A percentile compares a stretch with the other conserved stretches of the same genome.
phyloP scores from a whole-genome alignment of 306 rosid species.

The Castanea crenata region DNA sequence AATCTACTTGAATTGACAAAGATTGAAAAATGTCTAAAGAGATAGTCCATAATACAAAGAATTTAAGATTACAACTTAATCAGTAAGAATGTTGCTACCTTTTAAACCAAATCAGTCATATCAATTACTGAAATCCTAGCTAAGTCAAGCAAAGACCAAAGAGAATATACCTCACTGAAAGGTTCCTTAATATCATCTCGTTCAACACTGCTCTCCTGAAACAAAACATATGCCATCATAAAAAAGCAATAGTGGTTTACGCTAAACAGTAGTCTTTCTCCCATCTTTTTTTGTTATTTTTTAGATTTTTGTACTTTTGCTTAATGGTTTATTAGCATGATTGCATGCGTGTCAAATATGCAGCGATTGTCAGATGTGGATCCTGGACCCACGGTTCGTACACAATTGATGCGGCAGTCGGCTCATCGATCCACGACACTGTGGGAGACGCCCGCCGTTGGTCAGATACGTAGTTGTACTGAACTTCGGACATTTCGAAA shows the following conservation, averaged over 20 bases:
- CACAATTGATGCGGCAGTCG: too few species aligned
- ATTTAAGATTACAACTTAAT: background rate
- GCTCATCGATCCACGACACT: too few species aligned
- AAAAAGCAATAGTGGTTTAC: background rate
- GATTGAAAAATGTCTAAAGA: background rate
- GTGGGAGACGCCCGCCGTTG: too few species aligned
- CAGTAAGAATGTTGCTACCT: background rate
- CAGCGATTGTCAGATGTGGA: too few species aligned
- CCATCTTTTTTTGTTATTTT: too few species aligned
- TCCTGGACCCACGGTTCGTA: too few species aligned
- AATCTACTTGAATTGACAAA: background rate
- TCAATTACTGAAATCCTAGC: background rate
- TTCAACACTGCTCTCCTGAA: slow-evolving; percentile 95
- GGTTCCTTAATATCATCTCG: slow-evolving; percentile 88
- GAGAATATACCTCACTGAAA: slow-evolving; percentile 77
- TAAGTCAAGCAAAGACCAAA: background rate
- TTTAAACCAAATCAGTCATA: background rate
- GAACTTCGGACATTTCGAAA: too few species aligned
- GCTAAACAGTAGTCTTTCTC: too few species aligned
- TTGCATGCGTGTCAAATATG: too few species aligned
- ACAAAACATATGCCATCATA: slow-evolving; percentile 27
- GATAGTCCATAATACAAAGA: background rate
- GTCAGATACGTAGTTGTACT: too few species aligned
- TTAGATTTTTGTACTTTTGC: too few species aligned
- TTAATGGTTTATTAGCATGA: too few species aligned